Evolutionary conservation across 2,329 filamentous ascomycete species (phyloP), one percentile per base, ranked within the genome.

Genomic region (Hypoxylon sp.): DNA sequence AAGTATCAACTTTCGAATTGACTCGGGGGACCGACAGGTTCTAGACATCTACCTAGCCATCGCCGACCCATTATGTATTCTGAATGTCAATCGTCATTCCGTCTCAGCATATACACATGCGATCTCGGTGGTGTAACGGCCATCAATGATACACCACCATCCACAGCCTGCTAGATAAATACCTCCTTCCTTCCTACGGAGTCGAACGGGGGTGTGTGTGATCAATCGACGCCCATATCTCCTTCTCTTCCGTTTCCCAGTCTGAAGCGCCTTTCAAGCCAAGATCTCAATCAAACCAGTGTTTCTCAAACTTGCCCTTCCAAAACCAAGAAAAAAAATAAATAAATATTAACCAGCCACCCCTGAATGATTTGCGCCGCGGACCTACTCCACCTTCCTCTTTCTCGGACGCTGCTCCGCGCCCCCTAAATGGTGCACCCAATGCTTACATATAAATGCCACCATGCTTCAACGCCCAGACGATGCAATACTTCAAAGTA

Each of bases 401-500:
- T n/a, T n/a, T 24, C 24, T 32, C 31, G 13, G 42, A 44, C 51
- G 35, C 46, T 58, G 42, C 67, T 63, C 58, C 37, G 42, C 69
- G 60, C 69, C 66, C 8, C 56, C 54, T 58, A 65, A 68, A 44
- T 55, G 53, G 70, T 57, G 72, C 68, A 69, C 63, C 71, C 56
- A 67, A 72, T 73, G 72, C 71, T 72, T 64, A 62, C 54, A 39
- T 68, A 67, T 53, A 65, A 67, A 68, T 73, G 67, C 59, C 57
- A 71, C 68, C 73, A 72, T 74, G 66, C 67, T 72, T 71, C 67
- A 77, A 77, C 75, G 75, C 74, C 75, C 48, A 62, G 65, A 68
- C 67, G 71, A 76, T 76, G 73, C 74, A 72, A 74, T 72, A 69
- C 69, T 60, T 62, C 68, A 51, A 60, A 54, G 65, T 68, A 69